Evolutionary conservation across 805 yeast genomes (phyloP), one percentile per base, ranked within the genome.

Genomic region (Blastobotrys terrestris): DNA sequence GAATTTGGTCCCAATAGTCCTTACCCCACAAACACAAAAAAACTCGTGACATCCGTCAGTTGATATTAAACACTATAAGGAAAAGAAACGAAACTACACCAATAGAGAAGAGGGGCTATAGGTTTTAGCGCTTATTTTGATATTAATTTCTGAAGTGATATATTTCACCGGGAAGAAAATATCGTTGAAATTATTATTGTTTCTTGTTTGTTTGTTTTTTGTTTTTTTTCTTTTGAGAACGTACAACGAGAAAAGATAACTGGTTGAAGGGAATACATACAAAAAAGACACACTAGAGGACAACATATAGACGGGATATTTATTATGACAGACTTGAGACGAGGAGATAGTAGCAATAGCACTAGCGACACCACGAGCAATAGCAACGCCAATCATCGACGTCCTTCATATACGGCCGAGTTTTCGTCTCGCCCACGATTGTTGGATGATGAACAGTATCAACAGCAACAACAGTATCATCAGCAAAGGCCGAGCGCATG

Each of bases 401-500:
- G 87, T 58, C 87, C 87, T 15, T 77, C 83, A 55, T 83, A 78
- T 62, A 83, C 86, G 13, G 86, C 87, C 2, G 87, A 83, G 64
- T 75, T 80, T 58, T 76, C 69, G 3, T 55, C 64, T 11, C 54
- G 69, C 1, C 67, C 66, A 15, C 52, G 56, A 18, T 48, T 54
- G 31, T 4, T 49, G 31, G 58, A 55, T 41, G 31, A 46, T 26
- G 44, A 2, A 21, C 35, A 26, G 35, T 11, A 26, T 6, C 35
- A 11, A 26, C 35, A 26, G n/a, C n/a, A 26, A 26, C 35, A 26
- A n/a, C n/a, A n/a, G n/a, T n/a, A n/a, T n/a, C n/a, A n/a, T n/a
- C n/a, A n/a, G n/a, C n/a, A n/a, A n/a, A n/a, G n/a, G n/a, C n/a
- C n/a, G n/a, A n/a, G n/a, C n/a, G 35, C 35, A 26, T 26, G 35